Evolutionary conservation across 1,139 yeast genomes (phyloP).

Genomic region (Lodderomyces orthopsilosis): DNA sequence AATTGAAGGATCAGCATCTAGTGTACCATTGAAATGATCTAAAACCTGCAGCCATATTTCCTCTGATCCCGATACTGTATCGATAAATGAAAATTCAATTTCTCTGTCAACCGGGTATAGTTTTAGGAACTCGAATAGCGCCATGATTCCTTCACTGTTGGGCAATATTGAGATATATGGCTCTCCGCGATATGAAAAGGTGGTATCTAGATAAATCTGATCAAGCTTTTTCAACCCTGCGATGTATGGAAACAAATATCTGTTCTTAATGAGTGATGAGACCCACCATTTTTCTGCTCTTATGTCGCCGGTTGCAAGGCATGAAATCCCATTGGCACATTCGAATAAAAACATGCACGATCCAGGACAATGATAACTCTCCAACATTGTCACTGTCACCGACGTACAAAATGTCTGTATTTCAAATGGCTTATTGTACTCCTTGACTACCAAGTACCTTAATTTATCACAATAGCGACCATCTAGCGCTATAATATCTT

Average conservation of each 20-base stretch:
- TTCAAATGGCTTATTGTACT: constrained; percentile 25
- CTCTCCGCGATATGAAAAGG: constrained; percentile 50
- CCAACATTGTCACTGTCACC: constrained; percentile 27
- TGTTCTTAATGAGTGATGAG: constrained; percentile 34
- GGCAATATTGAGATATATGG: constrained; percentile 46
- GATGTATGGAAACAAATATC: constrained; percentile 43
- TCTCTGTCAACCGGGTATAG: constrained; percentile 45
- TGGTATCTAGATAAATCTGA: constrained; percentile 55
- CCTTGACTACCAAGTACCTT: constrained; percentile 21
- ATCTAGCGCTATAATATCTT: constrained; percentile 27
- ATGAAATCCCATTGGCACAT: constrained; percentile 22
- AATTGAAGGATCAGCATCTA: constrained; percentile 31
- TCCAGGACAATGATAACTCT: constrained; percentile 64
- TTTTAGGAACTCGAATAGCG: constrained; percentile 30
- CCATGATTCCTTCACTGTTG: constrained; percentile 42
- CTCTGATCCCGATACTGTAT: constrained; percentile 53
- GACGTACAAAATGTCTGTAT: constrained; percentile 14
- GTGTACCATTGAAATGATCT: constrained; percentile 25
- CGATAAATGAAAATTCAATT: constrained; percentile 40
- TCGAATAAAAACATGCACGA: constrained; percentile 56
- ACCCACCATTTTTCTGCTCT: constrained; percentile 60
- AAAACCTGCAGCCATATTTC: constrained; percentile 49
- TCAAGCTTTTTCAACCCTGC: constrained; percentile 34
- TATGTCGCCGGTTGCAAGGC: constrained; percentile 58
- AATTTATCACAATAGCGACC: constrained; percentile 21